Base-by-base conservation (phyloP, 805 yeast genomes). In the Pichia thaimueangensis region DNA sequence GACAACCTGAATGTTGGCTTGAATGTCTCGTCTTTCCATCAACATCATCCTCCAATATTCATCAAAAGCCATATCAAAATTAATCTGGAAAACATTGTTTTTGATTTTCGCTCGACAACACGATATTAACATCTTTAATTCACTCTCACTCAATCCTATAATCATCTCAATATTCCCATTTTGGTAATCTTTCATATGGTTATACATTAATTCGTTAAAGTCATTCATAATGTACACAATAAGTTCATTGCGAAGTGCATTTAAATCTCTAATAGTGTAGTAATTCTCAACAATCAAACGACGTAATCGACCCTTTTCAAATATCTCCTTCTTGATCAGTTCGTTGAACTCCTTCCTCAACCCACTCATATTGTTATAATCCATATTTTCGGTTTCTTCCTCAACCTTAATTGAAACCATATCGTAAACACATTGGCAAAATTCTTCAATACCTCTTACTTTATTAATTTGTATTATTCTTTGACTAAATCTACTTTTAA, bases 401-500 rank as follows among this genome's bases (percentile, higher is more conserved):
- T 43, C 35, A 24, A 61, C 51, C 1, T 54, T 67, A 42, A 62
- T 23, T 2, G 24, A 16, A 3, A 48, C 39, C 48, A 57, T 47
- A 19, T 48, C 37, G 19, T 44, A 55, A 12, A 78, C 76, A 16
- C 76, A 65, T 2, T 59, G 54, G 60, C 74, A 64, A 51, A 82
- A 85, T 12, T 67, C 72, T 1, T 71, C 76, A 3, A 77, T 52
- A 2, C 65, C 59, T 1, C 52, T 49, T 0, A 80, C 68, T 38
- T 78, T 78, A 21, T 74, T 74, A 29, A 87, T 67, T 15, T 72
- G 71, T 20, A 88, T 70, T 3, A 83, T 62, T 38, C 95, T 66
- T 56, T 91, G 96, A 15, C 93, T 80, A 59, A 89, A 93, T 49
- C 99, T 67, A 43, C 94, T 82, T 51, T 87, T 74, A 1, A 93